phyloP scores from a whole-genome alignment of 192 early-diverging fungal species.

The Podila epigama region DNA sequence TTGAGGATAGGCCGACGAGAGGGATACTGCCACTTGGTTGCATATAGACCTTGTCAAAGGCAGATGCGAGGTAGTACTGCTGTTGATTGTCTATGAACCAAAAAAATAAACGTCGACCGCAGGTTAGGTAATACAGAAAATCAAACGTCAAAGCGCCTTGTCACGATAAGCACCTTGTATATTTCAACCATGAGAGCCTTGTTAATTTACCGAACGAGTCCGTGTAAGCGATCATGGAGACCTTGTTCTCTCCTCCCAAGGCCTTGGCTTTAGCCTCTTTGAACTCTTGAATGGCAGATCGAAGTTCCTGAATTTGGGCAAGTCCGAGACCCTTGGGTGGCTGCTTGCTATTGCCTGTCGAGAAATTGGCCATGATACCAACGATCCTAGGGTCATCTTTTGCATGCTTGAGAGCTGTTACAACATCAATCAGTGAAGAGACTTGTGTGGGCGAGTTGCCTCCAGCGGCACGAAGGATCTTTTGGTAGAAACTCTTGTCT shows the following conservation, averaged over 20 bases:
- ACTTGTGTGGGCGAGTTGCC: constrained; percentile 23
- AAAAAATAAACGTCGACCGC: no score
- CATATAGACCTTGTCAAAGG: constrained; percentile 66
- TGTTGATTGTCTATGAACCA: constrained; percentile 58
- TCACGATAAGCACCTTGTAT: no score
- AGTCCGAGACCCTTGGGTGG: constrained; percentile 46
- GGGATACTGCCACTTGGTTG: constrained; percentile 68
- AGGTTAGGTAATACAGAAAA: no score
- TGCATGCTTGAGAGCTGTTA: constrained; percentile 54
- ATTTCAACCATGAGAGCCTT: no score
- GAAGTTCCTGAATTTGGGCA: constrained; percentile 71
- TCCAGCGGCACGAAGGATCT: constrained; percentile 24
- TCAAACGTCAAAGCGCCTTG: no score
- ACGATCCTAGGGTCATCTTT: constrained; percentile 58
- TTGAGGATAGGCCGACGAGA: constrained; percentile 62
- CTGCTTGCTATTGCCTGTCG: constrained; percentile 17
- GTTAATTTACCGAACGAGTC: constrained; percentile 79
- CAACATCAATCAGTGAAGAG: constrained; percentile 49
- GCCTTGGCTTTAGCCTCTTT: constrained; percentile 57
- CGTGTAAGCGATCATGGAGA: constrained; percentile 64
- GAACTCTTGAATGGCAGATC: constrained; percentile 59
- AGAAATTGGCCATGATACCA: constrained; percentile 53
- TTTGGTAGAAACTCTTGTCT: constrained; percentile 35
- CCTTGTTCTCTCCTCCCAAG: constrained; percentile 51
- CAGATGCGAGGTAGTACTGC: constrained; percentile 72